Conservation (phyloP, 805 yeast species). For the Saccharomycopsis sp. region DNA sequence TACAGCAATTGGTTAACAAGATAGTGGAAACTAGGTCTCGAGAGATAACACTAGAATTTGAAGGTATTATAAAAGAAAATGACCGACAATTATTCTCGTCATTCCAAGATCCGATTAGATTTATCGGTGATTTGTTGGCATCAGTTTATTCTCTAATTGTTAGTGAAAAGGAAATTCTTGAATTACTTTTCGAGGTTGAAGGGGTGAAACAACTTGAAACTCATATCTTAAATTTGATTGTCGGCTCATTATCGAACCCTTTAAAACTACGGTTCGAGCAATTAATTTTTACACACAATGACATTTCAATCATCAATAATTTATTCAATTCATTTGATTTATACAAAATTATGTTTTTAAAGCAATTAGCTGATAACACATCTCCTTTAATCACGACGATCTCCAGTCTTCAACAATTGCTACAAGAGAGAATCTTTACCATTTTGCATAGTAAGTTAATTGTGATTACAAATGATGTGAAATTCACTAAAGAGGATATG, state of each 20-base stretch:
- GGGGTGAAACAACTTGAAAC: constrained; percentile 12
- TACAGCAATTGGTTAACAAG: constrained; percentile 52
- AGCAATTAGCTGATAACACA: constrained; percentile 22
- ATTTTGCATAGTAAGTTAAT: constrained; percentile 33
- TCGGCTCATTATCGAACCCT: constrained; percentile 52
- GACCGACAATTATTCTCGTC: constrained; percentile 52
- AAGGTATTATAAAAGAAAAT: constrained; percentile 2
- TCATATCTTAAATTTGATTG: constrained; percentile 40
- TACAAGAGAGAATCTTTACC: constrained; percentile 35
- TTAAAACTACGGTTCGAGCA: constrained; percentile 61
- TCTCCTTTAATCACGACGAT: constrained; percentile 26
- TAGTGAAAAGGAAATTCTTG: constrained; percentile 75
- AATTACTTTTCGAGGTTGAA: constrained; percentile 47
- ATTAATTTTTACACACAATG: constrained; percentile 56
- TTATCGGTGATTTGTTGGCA: constrained; percentile 82
- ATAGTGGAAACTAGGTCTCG: constrained; percentile 68
- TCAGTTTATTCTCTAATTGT: constrained; percentile 80
- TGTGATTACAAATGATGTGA: constrained; percentile 10
- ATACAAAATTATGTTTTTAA: constrained; percentile 58
- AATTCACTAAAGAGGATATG: constrained; percentile 35
- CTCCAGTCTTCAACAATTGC: constrained; percentile 29
- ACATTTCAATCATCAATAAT: constrained; percentile 47
- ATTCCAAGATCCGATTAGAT: constrained; percentile 76
- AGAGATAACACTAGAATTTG: constrained; percentile 57
- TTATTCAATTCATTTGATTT: constrained; percentile 58